Conservation (phyloP, 441 rosid genomes). For the Omphalea diandra region DNA sequence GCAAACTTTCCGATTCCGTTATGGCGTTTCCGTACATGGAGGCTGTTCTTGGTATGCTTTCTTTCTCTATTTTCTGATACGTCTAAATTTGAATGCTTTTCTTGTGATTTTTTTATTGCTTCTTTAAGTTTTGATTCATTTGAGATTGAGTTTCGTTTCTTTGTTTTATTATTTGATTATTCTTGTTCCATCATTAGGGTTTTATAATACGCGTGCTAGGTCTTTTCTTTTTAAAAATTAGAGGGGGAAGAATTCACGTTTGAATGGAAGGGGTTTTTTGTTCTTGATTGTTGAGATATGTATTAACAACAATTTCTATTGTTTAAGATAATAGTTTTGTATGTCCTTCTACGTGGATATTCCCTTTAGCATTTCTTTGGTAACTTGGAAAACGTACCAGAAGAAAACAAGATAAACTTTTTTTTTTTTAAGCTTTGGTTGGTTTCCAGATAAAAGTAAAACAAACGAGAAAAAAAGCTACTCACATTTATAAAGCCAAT, state of each 20-base stretch:
- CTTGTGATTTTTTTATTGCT: not conserved
- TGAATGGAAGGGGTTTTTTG: not conserved
- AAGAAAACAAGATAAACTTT: not conserved
- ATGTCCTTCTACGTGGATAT: no score
- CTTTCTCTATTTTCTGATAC: not conserved
- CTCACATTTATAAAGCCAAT: not conserved
- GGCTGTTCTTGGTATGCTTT: slow-evolving; percentile 61
- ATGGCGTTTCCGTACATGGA: slow-evolving; percentile 95
- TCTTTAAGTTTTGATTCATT: not conserved
- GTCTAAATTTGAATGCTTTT: not conserved
- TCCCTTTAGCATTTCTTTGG: no score
- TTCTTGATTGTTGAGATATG: not conserved
- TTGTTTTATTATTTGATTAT: no score
- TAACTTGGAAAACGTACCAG: not conserved
- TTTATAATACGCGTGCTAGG: not conserved
- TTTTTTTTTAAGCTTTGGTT: not conserved
- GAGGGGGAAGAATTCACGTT: not conserved
- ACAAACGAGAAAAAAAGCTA: no score
- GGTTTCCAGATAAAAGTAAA: not conserved
- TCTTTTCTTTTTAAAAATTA: no score
- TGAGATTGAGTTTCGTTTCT: no score
- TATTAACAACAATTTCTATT: not conserved
- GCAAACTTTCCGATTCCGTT: slow-evolving; percentile 18
- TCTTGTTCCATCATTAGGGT: no score
- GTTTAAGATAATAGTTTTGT: not conserved